These are phyloP conservation scores for Tetrahymena malaccensis DNA, from an alignment of 73 alveolate genomes.

Conservation along the genomic window DNA sequence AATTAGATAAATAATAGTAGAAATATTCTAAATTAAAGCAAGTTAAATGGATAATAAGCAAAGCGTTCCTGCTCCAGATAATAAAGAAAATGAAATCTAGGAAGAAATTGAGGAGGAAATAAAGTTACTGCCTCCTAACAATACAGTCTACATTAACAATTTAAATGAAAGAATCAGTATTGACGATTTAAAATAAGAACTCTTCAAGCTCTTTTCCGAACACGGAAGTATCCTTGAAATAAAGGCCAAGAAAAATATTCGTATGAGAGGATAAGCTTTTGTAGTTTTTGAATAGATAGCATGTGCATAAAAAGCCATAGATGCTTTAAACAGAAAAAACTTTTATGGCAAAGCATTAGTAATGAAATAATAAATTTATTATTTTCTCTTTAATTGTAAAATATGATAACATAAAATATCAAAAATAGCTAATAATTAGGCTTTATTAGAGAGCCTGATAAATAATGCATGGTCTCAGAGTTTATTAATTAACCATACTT, in stretches of 20 bases:
- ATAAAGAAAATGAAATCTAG: background rate
- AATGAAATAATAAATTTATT: background rate
- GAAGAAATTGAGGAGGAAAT: background rate
- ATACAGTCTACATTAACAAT: slow-evolving; percentile 82
- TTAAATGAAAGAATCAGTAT: slow-evolving; percentile 77
- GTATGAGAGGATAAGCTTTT: slow-evolving; percentile 92
- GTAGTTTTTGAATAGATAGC: slow-evolving; percentile 73
- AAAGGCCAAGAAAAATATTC: slow-evolving; percentile 59
- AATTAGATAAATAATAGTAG: background rate
- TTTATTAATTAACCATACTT: background rate
- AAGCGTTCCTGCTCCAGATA: background rate
- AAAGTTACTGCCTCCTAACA: slow-evolving; percentile 33
- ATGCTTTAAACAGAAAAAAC: slow-evolving; percentile 6
- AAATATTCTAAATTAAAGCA: background rate
- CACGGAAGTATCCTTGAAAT: slow-evolving; percentile 83
- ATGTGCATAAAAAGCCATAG: slow-evolving; percentile 43
- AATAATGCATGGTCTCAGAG: background rate
- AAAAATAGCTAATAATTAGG: background rate
- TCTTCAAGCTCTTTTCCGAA: slow-evolving; percentile 73
- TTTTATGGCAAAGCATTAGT: slow-evolving; percentile 34
- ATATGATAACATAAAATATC: background rate
- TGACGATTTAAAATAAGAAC: slow-evolving; percentile 72
- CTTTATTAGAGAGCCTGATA: background rate
- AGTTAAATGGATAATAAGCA: background rate
- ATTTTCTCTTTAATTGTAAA: background rate